Evolutionary conservation across 2,329 filamentous ascomycete species (phyloP).

Genomic region (Colletotrichum chlorophyti): DNA sequence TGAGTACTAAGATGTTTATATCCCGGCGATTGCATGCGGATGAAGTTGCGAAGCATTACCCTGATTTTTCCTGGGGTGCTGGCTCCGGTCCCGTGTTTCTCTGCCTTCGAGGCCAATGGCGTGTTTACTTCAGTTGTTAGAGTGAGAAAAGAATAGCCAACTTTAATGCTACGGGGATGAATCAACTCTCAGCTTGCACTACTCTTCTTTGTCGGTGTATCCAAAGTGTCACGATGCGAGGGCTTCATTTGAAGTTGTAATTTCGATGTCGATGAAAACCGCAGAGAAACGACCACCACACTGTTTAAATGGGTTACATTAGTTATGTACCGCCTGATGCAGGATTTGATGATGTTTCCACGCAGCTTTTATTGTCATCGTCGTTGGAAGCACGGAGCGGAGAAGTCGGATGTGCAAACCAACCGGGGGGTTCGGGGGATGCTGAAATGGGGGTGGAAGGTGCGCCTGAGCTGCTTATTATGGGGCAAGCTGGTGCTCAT

Average conservation of each 20-base stretch:
- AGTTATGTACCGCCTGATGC: too few species aligned
- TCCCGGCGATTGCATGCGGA: slow-evolving; percentile 25
- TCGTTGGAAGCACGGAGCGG: background rate
- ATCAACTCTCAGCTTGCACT: background rate
- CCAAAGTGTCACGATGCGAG: too few species aligned
- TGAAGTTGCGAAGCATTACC: slow-evolving; percentile 15
- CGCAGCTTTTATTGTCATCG: too few species aligned
- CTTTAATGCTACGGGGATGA: slow-evolving; percentile 27
- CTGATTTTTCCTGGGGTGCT: slow-evolving; percentile 4
- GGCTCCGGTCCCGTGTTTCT: slow-evolving; percentile 10
- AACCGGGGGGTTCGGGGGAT: background rate
- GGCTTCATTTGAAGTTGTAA: too few species aligned
- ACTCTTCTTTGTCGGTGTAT: too few species aligned
- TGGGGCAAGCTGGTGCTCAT: slow-evolving; percentile 6
- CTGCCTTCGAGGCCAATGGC: slow-evolving; percentile 11
- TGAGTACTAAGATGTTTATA: slow-evolving; percentile 75
- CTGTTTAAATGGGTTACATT: too few species aligned
- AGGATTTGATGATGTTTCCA: too few species aligned
- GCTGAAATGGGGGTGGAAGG: background rate
- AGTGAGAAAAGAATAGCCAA: slow-evolving; percentile 28
- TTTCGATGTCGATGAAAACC: too few species aligned
- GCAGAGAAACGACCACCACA: too few species aligned
- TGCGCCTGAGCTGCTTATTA: slow-evolving; percentile 2
- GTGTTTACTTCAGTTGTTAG: slow-evolving; percentile 29
- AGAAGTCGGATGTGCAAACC: slow-evolving; percentile 2